phyloP scores from a whole-genome alignment of 2,329 filamentous ascomycete species.

The Fusarium caatingaense region DNA sequence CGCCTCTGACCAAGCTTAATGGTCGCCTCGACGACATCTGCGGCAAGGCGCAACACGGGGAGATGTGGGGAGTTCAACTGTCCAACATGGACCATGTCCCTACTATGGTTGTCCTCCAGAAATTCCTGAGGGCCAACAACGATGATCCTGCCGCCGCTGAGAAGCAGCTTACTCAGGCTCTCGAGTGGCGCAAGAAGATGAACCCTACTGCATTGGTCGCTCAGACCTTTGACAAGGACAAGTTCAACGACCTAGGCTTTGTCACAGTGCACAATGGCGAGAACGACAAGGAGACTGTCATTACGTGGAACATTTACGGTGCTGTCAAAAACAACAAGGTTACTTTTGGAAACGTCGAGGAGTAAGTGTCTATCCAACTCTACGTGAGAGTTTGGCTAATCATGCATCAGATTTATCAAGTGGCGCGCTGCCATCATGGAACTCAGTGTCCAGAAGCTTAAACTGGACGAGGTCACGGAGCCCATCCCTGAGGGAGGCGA shows the following conservation, averaged over 20 bases:
- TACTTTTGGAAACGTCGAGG: conserved; percentile 84
- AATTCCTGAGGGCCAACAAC: conserved; percentile 91
- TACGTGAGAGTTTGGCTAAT: conserved; percentile 21
- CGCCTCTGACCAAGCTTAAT: conserved; percentile 66
- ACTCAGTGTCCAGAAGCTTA: conserved; percentile 79
- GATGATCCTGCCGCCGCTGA: conserved; percentile 79
- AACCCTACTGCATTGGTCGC: conserved; percentile 75
- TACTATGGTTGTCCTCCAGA: conserved; percentile 87
- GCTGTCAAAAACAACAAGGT: conserved; percentile 83
- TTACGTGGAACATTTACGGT: conserved; percentile 95
- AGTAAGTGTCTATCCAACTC: conserved; percentile 66
- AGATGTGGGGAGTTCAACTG: conserved; percentile 90
- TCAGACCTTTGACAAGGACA: conserved; percentile 71
- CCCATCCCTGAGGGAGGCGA: conserved; percentile 78
- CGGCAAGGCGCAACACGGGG: conserved; percentile 68
- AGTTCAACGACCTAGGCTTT: conserved; percentile 84
- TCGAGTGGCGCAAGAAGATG: conserved; percentile 84
- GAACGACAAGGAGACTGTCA: conserved; percentile 69
- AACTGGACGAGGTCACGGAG: conserved; percentile 74
- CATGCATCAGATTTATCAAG: conserved; percentile 75
- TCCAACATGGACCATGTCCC: conserved; percentile 70
- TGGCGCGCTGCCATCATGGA: conserved; percentile 96
- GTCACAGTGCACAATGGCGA: conserved; percentile 76
- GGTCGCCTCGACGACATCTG: conserved; percentile 68
- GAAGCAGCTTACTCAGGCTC: conserved; percentile 80